phyloP scores from a whole-genome alignment of 2,329 filamentous ascomycete species.

The Trichoderma sp. region DNA sequence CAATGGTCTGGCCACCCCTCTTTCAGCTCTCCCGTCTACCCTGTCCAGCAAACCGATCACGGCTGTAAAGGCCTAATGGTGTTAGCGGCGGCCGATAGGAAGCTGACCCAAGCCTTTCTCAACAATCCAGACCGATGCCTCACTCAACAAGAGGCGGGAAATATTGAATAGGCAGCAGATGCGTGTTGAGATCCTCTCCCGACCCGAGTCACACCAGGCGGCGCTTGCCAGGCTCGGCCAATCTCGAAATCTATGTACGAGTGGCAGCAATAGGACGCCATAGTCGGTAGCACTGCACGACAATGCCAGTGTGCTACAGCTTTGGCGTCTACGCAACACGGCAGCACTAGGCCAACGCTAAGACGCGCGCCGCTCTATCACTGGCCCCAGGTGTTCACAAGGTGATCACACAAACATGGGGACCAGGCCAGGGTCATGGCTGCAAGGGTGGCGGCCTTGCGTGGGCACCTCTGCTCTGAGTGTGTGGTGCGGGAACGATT shows the following conservation, averaged over 20 bases:
- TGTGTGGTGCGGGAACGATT: slow-evolving; percentile 28
- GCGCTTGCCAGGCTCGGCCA: slow-evolving; percentile 11
- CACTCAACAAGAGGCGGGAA: not conserved
- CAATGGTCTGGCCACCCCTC: slow-evolving; percentile 9
- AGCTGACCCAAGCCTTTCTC: not conserved
- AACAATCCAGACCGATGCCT: not conserved
- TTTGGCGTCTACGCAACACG: slow-evolving; percentile 19
- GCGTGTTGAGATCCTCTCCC: not conserved
- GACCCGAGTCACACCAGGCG: slow-evolving; percentile 6
- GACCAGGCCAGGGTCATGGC: not conserved
- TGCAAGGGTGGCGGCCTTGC: slow-evolving; percentile 17
- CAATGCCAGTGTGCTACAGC: slow-evolving; percentile 10
- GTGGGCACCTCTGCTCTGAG: slow-evolving; percentile 19
- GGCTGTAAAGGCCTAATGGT: not conserved
- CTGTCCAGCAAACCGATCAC: not conserved
- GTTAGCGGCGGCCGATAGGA: slow-evolving; percentile 5
- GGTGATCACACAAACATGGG: slow-evolving; percentile 19
- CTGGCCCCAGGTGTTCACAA: slow-evolving; percentile 19
- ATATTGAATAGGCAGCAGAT: not conserved
- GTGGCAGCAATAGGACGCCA: slow-evolving; percentile 4
- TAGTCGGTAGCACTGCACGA: slow-evolving; percentile 1
- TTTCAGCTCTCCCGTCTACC: slow-evolving; percentile 16
- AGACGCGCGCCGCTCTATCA: slow-evolving; percentile 16
- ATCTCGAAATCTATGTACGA: not conserved
- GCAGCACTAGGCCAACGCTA: slow-evolving; percentile 15